phyloP scores from a whole-genome alignment of 371 early-diverging fungal species.

The Nosema granulosis region DNA sequence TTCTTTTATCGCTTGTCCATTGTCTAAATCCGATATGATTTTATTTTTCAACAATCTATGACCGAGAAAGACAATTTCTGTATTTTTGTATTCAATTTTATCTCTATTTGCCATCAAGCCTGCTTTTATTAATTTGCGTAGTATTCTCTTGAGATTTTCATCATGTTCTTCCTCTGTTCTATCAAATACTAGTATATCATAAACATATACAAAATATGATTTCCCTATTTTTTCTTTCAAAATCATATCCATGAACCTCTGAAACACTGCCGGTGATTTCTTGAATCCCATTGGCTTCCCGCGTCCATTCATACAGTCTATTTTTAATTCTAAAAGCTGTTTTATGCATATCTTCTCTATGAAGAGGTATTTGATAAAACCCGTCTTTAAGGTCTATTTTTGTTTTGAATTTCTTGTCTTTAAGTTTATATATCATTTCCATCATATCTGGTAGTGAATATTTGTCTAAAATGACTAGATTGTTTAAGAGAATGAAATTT shows the following conservation, averaged over 20 bases:
- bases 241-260: slow-evolving; percentile 49
- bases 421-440: slow-evolving; percentile 24
- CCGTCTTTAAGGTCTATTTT: slow-evolving; percentile 52
- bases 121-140: slow-evolving; percentile 1
- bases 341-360: slow-evolving; percentile 36
- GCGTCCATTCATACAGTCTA: slow-evolving; percentile 32
- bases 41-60: too few relatives aligned
- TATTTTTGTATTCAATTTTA: slow-evolving; percentile 15
- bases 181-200: slow-evolving; percentile 50
- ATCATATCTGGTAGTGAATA: slow-evolving; percentile 38
- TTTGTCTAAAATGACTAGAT: slow-evolving; percentile 11
- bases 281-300: slow-evolving; percentile 53
- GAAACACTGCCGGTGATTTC: slow-evolving; percentile 53
- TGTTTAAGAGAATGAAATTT: slow-evolving; percentile 19
- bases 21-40: too few relatives aligned
- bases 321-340: slow-evolving; percentile 40
- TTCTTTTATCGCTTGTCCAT: too few relatives aligned
- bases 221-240: slow-evolving; percentile 23
- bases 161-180: slow-evolving; percentile 43
- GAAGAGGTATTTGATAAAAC: slow-evolving; percentile 32
- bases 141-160: slow-evolving; percentile 13
- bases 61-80: slow-evolving; percentile 48
- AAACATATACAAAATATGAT: neutral
- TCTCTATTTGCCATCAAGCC: slow-evolving; percentile 24
- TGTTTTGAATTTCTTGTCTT: slow-evolving; percentile 37